Evolutionary conservation across 441 rosid genomes (phyloP), one percentile per base, ranked within the genome.

Genomic region (Gossypium lobatum): DNA sequence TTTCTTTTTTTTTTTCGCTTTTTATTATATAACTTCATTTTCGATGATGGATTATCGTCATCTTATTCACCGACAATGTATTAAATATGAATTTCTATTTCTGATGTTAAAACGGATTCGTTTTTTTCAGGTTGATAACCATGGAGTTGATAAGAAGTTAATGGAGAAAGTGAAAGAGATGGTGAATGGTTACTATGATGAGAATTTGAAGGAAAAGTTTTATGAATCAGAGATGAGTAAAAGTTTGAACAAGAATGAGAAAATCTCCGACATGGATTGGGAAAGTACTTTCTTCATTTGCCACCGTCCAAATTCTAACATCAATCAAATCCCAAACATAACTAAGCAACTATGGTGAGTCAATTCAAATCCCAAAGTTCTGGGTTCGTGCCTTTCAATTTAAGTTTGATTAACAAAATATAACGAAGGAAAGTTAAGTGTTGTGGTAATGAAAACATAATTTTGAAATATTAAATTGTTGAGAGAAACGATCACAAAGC

Each of bases 271-370:
- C 42, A 53, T 80, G 23, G 97, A 95, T 79, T 95, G 97, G 98
- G 98, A 92, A 79, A 91, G 88, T 80, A 80, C 78, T 75, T 91
- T 86, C 81, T 92, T 92, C 86, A 77, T 95, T 31, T 80, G 88
- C 83, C 97, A 91, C 80, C 85, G 76, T 10, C 95, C 96, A 5
- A 74, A 80, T 37, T 88, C 93, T 45, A 89, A 91, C 80, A 84
- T 91, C 79, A 75, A 70, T 20, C 79, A 88, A 34, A 80, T 91
- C 72, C 84, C 85, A 52, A 85, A 84, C 81, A 81, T 91, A 50
- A 83, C 96, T 3, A 82, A 83, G 64, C 88, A 88, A 72, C 85
- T 88, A 50, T n/a, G 86, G 95, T 89, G 75, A 82, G 89, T 73
- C 13, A 63, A 93, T 89, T 3, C 23, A 5, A 6, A n/a, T n/a